Evolutionary conservation across 129 eudicot species (phyloP).

Genomic region (Arctium minus): DNA sequence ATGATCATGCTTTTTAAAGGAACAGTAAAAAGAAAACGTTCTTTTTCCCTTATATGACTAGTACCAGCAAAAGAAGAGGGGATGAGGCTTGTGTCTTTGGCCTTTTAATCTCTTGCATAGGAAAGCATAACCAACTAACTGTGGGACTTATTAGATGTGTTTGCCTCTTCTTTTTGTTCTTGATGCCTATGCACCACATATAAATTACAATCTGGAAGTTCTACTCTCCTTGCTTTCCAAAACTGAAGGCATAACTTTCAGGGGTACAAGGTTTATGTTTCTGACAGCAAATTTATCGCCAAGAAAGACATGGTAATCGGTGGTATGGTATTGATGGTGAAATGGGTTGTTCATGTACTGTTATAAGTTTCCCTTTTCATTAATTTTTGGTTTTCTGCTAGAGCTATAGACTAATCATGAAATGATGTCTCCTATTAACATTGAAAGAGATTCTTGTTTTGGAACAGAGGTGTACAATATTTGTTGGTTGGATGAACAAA

Average conservation of each 20-base stretch:
- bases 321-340: background rate
- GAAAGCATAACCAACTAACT: background rate
- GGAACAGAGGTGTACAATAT: background rate
- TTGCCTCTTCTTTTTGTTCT: background rate
- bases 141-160: background rate
- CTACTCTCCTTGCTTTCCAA: background rate
- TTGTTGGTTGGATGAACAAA: constrained; percentile 2
- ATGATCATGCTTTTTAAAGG: background rate
- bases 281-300: background rate
- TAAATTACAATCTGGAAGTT: background rate
- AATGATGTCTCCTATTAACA: background rate
- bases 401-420: constrained; percentile 5
- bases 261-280: background rate
- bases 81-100: background rate
- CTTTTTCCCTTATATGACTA: background rate
- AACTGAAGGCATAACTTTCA: background rate
- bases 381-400: background rate
- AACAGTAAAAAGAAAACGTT: background rate
- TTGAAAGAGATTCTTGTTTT: background rate
- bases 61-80: background rate
- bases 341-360: background rate
- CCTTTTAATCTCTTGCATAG: background rate
- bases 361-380: background rate
- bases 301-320: background rate
- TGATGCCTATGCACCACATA: background rate